Base-by-base conservation (phyloP, 495 filamentous ascomycete species). In the Podospora anserina region DNA sequence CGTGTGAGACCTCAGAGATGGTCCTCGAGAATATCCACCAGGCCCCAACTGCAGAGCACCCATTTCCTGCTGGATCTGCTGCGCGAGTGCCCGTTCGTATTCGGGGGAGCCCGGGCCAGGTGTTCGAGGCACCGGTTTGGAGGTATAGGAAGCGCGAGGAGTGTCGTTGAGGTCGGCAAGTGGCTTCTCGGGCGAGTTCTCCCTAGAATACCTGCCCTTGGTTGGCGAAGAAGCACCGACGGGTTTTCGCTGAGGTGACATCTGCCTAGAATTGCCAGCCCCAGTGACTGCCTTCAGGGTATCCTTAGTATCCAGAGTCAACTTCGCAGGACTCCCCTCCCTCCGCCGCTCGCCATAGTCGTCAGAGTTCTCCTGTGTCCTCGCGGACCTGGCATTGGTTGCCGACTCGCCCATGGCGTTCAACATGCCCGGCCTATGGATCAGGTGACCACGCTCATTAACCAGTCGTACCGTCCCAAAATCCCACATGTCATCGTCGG, bases 401-500 rank as follows among this genome's bases (percentile, higher is more conserved):
- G 86, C 88, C 11, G 90, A 86, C 54, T 91, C 90, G 64, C 90
- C 91, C 87, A 95, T 88, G 0, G 88, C 82, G 65, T 86, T 88
- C 23, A 92, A 79, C 61, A 80, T 56, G n/a, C 79, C 80, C n/a
- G 81, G 82, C 23, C 81, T 75, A 57, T 79, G 77, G 5, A 80
- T 72, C 7, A 85, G 66, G 30, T 78, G 81, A 27, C 81, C 83
- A 74, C 89, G 82, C 34, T 84, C 85, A 61, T 83, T 86, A 26
- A 85, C 88, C 32, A 93, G 88, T 57, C 92, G 84, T 61, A 97
- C 90, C 2, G 94, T 97, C 27, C 94, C 93, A 82, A 97, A 97
- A 78, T 97, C 94, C 94, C 94, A 97, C 68, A 97, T 87, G 76
- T 97, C 92, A 71, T 93, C 90, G 63, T 93, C 87, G n/a, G 83